phyloP scores from a whole-genome alignment of 1,139 yeast genomes.

The Nakaseomyces glabratus region DNA sequence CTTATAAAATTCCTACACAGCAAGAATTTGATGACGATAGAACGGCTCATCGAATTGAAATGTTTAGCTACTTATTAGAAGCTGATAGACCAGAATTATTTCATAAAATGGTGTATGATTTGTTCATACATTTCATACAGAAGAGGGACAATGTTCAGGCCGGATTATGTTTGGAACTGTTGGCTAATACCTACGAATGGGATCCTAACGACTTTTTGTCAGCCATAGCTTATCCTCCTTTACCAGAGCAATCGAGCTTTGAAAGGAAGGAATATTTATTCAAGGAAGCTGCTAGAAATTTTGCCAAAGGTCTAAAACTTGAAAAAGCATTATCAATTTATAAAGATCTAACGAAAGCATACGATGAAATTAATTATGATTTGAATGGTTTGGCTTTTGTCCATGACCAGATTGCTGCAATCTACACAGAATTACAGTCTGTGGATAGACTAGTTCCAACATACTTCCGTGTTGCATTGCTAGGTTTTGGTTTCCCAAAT shows the following conservation, averaged over 20 bases:
- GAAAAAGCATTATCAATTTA: conserved; percentile 73
- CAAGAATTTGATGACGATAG: conserved; percentile 83
- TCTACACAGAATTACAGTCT: conserved; percentile 60
- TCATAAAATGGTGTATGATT: conserved; percentile 65
- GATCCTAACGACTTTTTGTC: conserved; percentile 51
- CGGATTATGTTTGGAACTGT: conserved; percentile 67
- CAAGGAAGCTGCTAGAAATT: conserved; percentile 64
- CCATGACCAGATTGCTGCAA: conserved; percentile 57
- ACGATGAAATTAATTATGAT: conserved; percentile 66
- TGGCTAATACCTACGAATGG: conserved; percentile 77
- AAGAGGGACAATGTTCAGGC: conserved; percentile 71
- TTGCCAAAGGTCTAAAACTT: conserved; percentile 60
- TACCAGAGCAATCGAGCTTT: conserved; percentile 73
- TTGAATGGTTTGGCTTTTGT: conserved; percentile 68
- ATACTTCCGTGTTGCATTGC: conserved; percentile 68
- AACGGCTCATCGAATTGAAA: conserved; percentile 68
- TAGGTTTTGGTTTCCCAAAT: conserved; percentile 79
- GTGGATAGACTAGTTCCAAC: conserved; percentile 70
- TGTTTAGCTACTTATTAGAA: conserved; percentile 67
- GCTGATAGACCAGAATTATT: conserved; percentile 76
- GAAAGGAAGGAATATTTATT: conserved; percentile 70
- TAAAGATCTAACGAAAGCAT: conserved; percentile 68
- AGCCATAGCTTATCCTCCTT: conserved; percentile 53
- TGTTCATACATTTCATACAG: conserved; percentile 56
- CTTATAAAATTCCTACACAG: conserved; percentile 68